These are phyloP conservation scores for Lentinus brumalis DNA, from an alignment of 768 basidiomycete genomes.

Conservation along the genomic window DNA sequence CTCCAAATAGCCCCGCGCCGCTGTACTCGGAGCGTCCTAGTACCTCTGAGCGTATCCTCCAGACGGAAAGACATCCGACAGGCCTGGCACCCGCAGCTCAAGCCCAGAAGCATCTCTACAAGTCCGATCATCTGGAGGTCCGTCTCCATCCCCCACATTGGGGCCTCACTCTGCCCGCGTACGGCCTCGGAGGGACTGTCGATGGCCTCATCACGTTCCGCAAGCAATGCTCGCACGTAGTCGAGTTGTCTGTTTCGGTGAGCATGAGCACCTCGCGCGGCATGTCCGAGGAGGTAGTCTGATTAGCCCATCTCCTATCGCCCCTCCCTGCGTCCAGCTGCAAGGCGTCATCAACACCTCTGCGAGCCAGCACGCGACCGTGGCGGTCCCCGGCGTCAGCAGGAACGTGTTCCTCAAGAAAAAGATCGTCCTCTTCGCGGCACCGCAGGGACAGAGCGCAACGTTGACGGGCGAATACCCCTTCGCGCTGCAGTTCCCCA, in stretches of 20 bases:
- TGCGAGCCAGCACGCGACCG: constrained; percentile 30
- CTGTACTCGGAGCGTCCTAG: constrained; percentile 33
- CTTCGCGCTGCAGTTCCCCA: constrained; percentile 44
- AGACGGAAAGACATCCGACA: constrained; percentile 29
- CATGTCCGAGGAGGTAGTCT: neutral
- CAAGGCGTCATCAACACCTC: constrained; percentile 39
- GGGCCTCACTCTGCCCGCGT: constrained; percentile 41
- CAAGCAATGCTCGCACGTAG: constrained; percentile 38
- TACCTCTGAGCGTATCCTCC: constrained; percentile 39
- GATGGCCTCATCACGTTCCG: constrained; percentile 41
- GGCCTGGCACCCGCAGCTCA: constrained; percentile 15
- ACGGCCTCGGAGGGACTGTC: constrained; percentile 44
- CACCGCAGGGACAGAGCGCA: constrained; percentile 19
- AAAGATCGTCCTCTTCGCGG: constrained; percentile 32
- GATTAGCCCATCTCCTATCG: neutral
- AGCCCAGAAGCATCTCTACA: constrained; percentile 36
- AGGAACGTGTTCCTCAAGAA: constrained; percentile 30
- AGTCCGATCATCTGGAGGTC: constrained; percentile 41
- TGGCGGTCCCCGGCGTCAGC: constrained; percentile 30
- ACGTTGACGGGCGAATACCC: constrained; percentile 30
- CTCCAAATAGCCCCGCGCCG: constrained; percentile 14
- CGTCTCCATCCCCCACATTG: constrained; percentile 44
- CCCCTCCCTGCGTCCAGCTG: constrained; percentile 30
- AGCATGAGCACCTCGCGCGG: neutral
- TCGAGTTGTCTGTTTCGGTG: constrained; percentile 42